These are phyloP conservation scores for Corrigiola litoralis DNA, from an alignment of 179 eudicot genomes.

Conservation along the genomic window DNA sequence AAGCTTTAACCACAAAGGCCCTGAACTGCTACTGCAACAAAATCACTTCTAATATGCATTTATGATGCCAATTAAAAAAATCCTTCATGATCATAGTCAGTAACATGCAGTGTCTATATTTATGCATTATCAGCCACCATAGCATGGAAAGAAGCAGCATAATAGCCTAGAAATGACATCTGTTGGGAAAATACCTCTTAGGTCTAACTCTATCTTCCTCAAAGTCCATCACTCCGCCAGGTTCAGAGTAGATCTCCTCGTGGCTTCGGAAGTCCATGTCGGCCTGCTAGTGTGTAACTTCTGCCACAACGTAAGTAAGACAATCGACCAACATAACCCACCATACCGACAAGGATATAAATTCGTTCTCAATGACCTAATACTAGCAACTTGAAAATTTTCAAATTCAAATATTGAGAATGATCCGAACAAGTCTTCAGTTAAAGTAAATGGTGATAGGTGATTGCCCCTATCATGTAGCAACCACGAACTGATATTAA, in stretches of 20 bases:
- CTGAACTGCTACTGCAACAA: too few species aligned
- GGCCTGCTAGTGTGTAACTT: conserved; percentile 95
- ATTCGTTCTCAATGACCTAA: neutral
- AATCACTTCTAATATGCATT: too few species aligned
- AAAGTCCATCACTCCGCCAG: conserved; percentile 92
- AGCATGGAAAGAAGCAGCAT: neutral
- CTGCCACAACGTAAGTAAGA: conserved; percentile 99
- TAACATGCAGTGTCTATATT: too few species aligned
- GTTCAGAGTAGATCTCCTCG: conserved; percentile 79
- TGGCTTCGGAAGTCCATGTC: conserved; percentile 85
- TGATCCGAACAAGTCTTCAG: neutral
- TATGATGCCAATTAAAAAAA: neutral
- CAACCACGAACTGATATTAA: neutral
- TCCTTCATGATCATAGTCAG: too few species aligned
- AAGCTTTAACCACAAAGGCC: too few species aligned
- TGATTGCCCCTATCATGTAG: neutral
- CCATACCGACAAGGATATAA: conserved; percentile 18
- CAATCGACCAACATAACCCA: conserved; percentile 79
- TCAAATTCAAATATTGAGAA: neutral
- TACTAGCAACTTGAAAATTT: neutral
- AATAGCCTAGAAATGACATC: neutral
- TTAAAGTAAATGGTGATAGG: neutral
- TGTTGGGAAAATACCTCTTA: conserved; percentile 58
- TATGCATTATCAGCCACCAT: too few species aligned
- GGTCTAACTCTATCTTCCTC: conserved; percentile 87